These are phyloP conservation scores for Yamadazyma nakazawae DNA, from an alignment of 805 yeast genomes.

Conservation along the genomic window DNA sequence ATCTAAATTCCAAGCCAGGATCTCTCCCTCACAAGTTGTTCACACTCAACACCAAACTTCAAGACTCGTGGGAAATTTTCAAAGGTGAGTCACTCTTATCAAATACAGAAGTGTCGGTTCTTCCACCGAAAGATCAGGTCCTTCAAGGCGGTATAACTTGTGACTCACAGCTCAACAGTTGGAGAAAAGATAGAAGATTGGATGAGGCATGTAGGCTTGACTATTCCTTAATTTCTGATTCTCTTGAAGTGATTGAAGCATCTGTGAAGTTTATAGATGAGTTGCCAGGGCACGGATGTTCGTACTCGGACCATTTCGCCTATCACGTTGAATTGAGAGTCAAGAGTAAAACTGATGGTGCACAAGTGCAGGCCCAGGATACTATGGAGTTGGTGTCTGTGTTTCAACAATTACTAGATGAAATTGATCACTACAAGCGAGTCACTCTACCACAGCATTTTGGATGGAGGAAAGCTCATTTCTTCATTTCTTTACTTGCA, in stretches of 20 bases:
- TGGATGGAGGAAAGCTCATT: slow-evolving; percentile 63
- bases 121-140: slow-evolving; percentile 53
- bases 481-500: slow-evolving; percentile 46
- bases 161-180: slow-evolving; percentile 82
- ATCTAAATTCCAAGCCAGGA: slow-evolving; percentile 84
- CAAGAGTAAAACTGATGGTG: slow-evolving; percentile 5
- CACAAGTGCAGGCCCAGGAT: not conserved
- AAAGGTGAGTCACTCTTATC: slow-evolving; percentile 24
- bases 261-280: slow-evolving; percentile 70
- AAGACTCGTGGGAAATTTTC: slow-evolving; percentile 78
- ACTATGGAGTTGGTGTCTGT: not conserved
- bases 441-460: slow-evolving; percentile 56
- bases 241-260: slow-evolving; percentile 55
- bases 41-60: slow-evolving; percentile 62
- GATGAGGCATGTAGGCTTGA: slow-evolving; percentile 86
- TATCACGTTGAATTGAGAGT: slow-evolving; percentile 40
- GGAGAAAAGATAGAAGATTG: slow-evolving; percentile 58
- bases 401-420: slow-evolving; percentile 5
- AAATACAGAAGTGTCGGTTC: slow-evolving; percentile 18
- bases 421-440: slow-evolving; percentile 42
- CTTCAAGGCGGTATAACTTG: slow-evolving; percentile 80
- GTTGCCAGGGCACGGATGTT: slow-evolving; percentile 53
- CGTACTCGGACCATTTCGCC: slow-evolving; percentile 93
- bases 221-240: slow-evolving; percentile 74
- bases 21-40: slow-evolving; percentile 76